Percentiles rank a stretch among this genome's conserved stretches.
Evolutionary conservation across 148 eudicot species (phyloP).

Genomic region (Spergularia bocconei): DNA sequence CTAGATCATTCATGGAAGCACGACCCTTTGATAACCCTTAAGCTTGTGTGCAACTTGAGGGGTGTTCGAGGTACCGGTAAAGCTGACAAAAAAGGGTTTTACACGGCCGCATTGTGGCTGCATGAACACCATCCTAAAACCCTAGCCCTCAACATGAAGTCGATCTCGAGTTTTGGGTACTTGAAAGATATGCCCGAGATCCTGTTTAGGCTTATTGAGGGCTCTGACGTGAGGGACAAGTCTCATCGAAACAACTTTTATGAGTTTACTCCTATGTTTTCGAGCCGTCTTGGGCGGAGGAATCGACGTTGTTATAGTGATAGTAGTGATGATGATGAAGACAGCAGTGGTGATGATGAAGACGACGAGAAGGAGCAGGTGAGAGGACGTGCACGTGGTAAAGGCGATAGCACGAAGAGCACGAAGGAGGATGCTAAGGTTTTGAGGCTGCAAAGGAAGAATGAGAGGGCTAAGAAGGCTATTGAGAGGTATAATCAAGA

Average conservation of each 20-base stretch:
- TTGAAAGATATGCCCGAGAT: constrained; percentile 8
- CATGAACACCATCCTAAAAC: constrained; percentile 14
- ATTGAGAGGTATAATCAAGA: constrained; percentile 13
- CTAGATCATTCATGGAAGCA: neutral
- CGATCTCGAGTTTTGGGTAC: constrained; percentile 10
- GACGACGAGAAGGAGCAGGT: constrained; percentile 5
- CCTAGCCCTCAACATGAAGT: constrained; percentile 3
- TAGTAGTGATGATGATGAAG: too few species aligned
- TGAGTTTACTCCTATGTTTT: too few species aligned
- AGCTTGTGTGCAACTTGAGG: constrained; percentile 13
- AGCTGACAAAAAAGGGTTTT: constrained; percentile 17
- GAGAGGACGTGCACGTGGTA: neutral
- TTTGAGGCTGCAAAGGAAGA: constrained; percentile 10
- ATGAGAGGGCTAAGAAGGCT: constrained; percentile 8
- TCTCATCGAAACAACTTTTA: neutral
- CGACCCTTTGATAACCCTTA: constrained; percentile 9
- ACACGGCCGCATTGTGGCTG: constrained; percentile 18
- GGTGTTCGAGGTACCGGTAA: constrained; percentile 19
- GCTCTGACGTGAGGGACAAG: neutral
- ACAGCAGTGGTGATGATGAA: neutral
- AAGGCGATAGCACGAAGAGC: too few species aligned
- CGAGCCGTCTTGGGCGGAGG: too few species aligned
- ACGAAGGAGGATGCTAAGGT: constrained; percentile 13
- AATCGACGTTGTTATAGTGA: too few species aligned
- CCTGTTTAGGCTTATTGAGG: neutral